Evolutionary conservation across 1,139 yeast genomes (phyloP).

Genomic region (Neolecta irregularis): DNA sequence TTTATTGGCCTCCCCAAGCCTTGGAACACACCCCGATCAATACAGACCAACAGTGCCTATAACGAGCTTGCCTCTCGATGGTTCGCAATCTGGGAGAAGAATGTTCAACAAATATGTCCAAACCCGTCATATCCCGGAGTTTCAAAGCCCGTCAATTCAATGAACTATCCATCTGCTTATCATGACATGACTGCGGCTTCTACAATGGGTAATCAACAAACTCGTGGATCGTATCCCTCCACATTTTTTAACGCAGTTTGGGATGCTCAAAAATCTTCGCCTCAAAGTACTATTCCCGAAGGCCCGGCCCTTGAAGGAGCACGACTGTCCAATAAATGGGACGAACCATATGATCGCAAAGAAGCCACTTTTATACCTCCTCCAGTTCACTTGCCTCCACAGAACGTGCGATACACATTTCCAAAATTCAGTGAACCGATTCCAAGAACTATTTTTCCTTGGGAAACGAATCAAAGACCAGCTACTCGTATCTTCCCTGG

Average conservation of each 20-base stretch:
- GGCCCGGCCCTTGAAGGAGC: conserved; percentile 19
- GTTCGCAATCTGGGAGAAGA: conserved; percentile 17
- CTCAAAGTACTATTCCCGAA: conserved; percentile 32
- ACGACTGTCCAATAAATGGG: conserved; percentile 22
- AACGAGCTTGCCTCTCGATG: conserved; percentile 20
- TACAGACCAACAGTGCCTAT: conserved; percentile 11
- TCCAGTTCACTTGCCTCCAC: conserved; percentile 10
- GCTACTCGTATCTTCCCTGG: conserved; percentile 9
- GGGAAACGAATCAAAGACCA: conserved; percentile 7
- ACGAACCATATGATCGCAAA: conserved; percentile 13
- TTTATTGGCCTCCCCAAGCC: conserved; percentile 76
- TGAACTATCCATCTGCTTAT: background rate
- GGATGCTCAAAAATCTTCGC: conserved; percentile 30
- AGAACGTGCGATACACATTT: conserved; percentile 9
- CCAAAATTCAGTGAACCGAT: conserved; percentile 3
- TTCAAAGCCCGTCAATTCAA: background rate
- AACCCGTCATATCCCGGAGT: background rate
- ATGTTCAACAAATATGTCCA: background rate
- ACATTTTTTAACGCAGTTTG: conserved; percentile 20
- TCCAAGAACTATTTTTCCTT: conserved; percentile 8
- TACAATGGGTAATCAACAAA: background rate
- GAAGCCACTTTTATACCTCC: conserved; percentile 15
- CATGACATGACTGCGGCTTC: conserved; percentile 2
- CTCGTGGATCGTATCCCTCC: background rate
- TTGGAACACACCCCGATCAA: conserved; percentile 33